Evolutionary conservation across 306 rosid genomes (phyloP).

Genomic region (Astragalus membranaceus): DNA sequence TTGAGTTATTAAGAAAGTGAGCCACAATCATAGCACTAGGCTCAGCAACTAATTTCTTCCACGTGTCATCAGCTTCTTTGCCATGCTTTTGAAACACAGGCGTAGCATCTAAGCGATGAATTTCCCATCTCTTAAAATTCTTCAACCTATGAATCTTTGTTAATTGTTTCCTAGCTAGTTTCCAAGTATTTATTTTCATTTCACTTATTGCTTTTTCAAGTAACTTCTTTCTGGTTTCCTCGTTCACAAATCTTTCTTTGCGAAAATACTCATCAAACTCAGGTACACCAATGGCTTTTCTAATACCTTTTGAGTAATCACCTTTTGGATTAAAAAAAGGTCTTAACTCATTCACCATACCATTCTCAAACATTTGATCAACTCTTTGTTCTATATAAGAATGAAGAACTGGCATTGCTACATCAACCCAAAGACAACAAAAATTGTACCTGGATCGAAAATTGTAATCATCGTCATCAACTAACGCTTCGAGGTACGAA

Average conservation of each 20-base stretch:
- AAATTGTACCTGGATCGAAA: constrained; percentile 51
- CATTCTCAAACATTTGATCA: constrained; percentile 51
- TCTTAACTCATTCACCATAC: constrained; percentile 58
- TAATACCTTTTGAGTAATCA: constrained; percentile 53
- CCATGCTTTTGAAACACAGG: constrained; percentile 50
- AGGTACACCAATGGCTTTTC: constrained; percentile 78
- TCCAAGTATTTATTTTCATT: constrained; percentile 51
- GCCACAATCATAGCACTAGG: constrained; percentile 46
- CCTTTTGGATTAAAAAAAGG: constrained; percentile 38
- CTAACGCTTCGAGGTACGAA: constrained; percentile 60
- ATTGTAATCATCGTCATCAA: constrained; percentile 44
- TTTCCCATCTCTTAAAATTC: constrained; percentile 57
- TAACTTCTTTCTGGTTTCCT: constrained; percentile 12
- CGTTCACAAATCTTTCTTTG: constrained; percentile 20
- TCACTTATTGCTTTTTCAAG: constrained; percentile 40
- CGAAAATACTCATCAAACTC: constrained; percentile 67
- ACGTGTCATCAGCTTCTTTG: constrained; percentile 48
- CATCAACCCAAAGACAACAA: constrained; percentile 76
- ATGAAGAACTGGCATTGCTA: constrained; percentile 37
- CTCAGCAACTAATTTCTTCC: constrained; percentile 54
- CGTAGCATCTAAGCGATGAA: constrained; percentile 63
- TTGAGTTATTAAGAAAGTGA: constrained; percentile 32
- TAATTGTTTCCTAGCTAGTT: constrained; percentile 51
- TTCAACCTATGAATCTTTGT: constrained; percentile 49
- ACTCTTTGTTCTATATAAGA: constrained; percentile 50